These are phyloP conservation scores for Ilex paraguariensis DNA, from an alignment of 305 asterid species.

Conservation along the genomic window DNA sequence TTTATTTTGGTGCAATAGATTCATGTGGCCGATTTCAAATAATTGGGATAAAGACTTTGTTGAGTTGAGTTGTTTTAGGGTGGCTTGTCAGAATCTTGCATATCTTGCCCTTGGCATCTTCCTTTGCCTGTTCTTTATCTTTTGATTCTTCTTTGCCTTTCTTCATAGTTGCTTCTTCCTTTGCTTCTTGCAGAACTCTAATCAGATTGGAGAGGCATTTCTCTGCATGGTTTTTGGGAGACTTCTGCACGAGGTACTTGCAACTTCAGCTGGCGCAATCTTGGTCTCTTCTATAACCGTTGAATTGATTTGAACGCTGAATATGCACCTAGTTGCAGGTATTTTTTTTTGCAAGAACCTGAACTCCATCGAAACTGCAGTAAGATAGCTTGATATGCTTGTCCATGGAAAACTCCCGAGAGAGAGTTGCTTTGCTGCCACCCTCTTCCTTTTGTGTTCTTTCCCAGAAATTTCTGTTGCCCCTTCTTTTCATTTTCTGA, in stretches of 20 bases:
- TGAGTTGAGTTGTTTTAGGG: no score
- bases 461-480: conserved; percentile 15
- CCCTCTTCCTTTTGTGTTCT: conserved; percentile 24
- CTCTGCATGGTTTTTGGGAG: conserved; percentile 28
- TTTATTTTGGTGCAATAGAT: no score
- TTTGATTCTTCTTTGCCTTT: conserved; percentile 12
- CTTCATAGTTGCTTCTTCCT: conserved; percentile 6
- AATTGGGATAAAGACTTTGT: no score
- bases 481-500: conserved; percentile 18
- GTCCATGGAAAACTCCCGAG: conserved; percentile 59
- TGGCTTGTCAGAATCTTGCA: no score
- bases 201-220: conserved; percentile 31
- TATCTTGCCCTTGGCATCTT: background rate
- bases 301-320: conserved; percentile 25
- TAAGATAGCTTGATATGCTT: conserved; percentile 56
- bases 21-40: no score
- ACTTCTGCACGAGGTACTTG: conserved; percentile 49
- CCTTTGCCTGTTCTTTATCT: conserved; percentile 9
- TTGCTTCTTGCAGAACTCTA: conserved; percentile 16
- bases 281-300: conserved; percentile 34
- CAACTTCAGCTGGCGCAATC: conserved; percentile 58
- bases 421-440: conserved; percentile 44
- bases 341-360: conserved; percentile 49
- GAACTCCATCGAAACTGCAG: conserved; percentile 52
- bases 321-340: conserved; percentile 39